These are phyloP conservation scores for Triticum dicoccoides DNA, from an alignment of 176 grass and related monocot genomes.

Conservation along the genomic window DNA sequence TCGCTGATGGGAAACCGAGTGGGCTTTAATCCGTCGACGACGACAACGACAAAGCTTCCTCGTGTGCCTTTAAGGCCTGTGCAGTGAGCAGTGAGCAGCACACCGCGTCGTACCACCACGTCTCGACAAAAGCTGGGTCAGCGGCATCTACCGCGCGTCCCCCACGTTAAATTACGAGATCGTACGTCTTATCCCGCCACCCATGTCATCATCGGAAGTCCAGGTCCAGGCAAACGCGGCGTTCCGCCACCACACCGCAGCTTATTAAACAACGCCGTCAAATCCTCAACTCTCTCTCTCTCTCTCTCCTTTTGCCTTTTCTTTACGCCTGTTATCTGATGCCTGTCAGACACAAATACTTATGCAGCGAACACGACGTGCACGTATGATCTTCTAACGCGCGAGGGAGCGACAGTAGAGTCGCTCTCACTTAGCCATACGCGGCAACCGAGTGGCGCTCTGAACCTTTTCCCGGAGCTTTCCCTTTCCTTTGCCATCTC, in stretches of 20 bases:
- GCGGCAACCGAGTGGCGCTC: background rate
- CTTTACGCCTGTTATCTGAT: background rate
- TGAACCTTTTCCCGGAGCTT: background rate
- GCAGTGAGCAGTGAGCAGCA: background rate
- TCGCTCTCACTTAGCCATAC: constrained; percentile 16
- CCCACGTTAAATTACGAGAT: background rate
- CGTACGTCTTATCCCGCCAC: background rate
- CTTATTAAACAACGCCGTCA: constrained; percentile 10
- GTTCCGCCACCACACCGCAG: background rate
- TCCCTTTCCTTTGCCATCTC: background rate
- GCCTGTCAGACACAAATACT: constrained; percentile 15
- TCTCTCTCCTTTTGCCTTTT: background rate
- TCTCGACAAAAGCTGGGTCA: constrained; percentile 19
- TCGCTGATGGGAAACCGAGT: background rate
- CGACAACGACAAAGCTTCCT: background rate
- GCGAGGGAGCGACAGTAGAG: background rate
- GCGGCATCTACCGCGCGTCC: background rate
- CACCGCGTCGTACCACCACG: background rate
- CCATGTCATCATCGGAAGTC: background rate
- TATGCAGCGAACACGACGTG: background rate
- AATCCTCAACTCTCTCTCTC: background rate
- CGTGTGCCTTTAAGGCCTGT: background rate
- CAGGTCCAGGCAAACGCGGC: constrained; percentile 33
- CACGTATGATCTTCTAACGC: background rate
- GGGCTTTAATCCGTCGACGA: background rate